phyloP scores from a whole-genome alignment of 805 yeast species.

The Pichia deserticola region DNA sequence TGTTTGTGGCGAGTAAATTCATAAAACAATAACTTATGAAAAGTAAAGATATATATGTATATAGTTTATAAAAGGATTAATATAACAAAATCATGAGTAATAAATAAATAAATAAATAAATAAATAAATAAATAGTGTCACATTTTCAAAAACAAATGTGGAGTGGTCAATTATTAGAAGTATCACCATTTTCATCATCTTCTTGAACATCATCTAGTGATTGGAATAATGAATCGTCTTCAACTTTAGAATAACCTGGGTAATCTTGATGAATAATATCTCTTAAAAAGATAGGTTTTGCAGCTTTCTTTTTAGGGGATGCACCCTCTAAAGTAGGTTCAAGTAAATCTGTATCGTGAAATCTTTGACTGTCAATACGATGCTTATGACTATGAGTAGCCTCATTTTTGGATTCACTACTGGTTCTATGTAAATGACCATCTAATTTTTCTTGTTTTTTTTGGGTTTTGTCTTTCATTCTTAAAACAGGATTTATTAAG shows the following conservation, averaged over 20 bases:
- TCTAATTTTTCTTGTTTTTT: background rate
- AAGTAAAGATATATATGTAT: too few species aligned
- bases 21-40: too few species aligned
- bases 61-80: too few species aligned
- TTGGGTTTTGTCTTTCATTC: background rate
- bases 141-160: too few species aligned
- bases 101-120: too few species aligned
- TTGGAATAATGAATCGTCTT: too few species aligned
- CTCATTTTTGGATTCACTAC: background rate
- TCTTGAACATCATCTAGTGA: conserved; percentile 1
- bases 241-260: background rate
- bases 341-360: conserved; percentile 22
- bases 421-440: conserved; percentile 7
- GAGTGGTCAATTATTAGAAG: background rate
- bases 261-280: background rate
- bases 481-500: conserved; percentile 6
- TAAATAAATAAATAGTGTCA: too few species aligned
- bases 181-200: background rate
- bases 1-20: too few species aligned
- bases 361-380: conserved; percentile 7
- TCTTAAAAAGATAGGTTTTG: background rate
- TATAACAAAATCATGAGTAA: too few species aligned
- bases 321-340: conserved; percentile 4
- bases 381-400: conserved; percentile 11
- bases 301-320: background rate